A percentile compares a stretch with the other conserved stretches of the same genome.
Conservation (phyloP, 441 rosid genomes). For the Theobroma grandiflorum region DNA sequence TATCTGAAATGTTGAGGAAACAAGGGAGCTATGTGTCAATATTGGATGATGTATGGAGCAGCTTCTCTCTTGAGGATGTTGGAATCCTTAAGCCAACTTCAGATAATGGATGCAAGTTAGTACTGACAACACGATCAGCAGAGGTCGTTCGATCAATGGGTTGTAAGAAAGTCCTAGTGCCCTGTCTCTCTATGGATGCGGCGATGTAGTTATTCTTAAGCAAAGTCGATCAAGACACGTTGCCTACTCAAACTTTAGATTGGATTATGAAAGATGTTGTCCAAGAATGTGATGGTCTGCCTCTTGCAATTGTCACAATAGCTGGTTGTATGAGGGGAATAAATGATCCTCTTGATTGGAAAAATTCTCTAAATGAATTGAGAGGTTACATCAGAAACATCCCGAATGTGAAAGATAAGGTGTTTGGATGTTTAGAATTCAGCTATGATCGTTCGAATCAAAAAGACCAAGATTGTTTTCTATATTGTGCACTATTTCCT, state of each 20-base stretch:
- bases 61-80: too few relatives aligned
- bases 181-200: conserved; percentile 34
- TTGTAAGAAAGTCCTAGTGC: conserved; percentile 44
- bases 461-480: conserved; percentile 44
- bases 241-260: conserved; percentile 27
- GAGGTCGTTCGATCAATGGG: conserved; percentile 45
- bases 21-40: too few relatives aligned
- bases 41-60: too few relatives aligned
- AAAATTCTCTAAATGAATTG: not conserved
- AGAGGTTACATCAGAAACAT: conserved; percentile 40
- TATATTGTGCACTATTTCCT: conserved; percentile 56
- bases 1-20: too few relatives aligned
- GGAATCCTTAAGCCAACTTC: too few relatives aligned
- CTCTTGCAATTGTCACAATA: not conserved
- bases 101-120: conserved; percentile 45
- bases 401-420: conserved; percentile 41
- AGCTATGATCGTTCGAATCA: conserved; percentile 48
- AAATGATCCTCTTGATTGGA: not conserved
- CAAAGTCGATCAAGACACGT: conserved; percentile 30
- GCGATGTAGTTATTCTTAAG: conserved; percentile 50
- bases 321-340: not conserved
- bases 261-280: conserved; percentile 37
- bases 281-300: conserved; percentile 43
- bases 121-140: conserved; percentile 52
- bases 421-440: conserved; percentile 41